Conservation (phyloP, 108 stramenopile genomes). For the Parmales sp. region DNA sequence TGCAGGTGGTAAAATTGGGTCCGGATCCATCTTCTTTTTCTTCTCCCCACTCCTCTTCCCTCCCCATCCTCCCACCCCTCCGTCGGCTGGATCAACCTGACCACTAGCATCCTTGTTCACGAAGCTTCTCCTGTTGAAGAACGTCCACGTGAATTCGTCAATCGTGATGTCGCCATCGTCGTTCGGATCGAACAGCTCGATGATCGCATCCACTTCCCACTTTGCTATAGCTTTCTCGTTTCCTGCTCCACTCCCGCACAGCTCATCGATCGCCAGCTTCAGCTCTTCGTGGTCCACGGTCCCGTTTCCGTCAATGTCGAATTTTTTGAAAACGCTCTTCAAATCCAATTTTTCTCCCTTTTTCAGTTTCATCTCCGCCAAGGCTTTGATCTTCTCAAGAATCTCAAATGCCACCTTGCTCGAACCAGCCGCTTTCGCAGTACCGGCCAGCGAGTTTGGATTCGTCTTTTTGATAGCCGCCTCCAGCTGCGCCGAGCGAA, state of each 20-base stretch:
- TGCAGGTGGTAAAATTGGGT: background rate
- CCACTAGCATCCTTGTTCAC: background rate
- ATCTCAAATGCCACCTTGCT: background rate
- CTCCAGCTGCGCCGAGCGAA: too few relatives aligned
- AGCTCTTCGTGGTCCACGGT: background rate
- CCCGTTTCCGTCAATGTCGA: background rate
- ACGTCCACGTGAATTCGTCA: background rate
- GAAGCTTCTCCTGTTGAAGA: background rate
- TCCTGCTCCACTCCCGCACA: background rate
- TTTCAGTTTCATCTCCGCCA: background rate
- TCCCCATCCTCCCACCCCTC: background rate
- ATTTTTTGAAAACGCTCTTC: background rate
- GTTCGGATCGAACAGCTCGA: background rate
- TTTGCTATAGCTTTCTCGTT: background rate
- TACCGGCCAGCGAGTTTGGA: background rate
- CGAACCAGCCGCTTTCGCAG: background rate
- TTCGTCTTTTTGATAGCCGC: too few relatives aligned
- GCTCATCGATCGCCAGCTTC: background rate
- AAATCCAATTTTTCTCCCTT: background rate
- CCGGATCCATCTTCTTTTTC: conserved; percentile 2
- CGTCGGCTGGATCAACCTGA: background rate
- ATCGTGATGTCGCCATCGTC: background rate
- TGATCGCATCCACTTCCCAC: conserved; percentile 1
- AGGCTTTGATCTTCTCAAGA: background rate
- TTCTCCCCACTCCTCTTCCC: background rate